Evolutionary conservation across 257 asterid genomes (phyloP), one percentile per base, ranked within the genome.

Genomic region (Salvia hispanica): DNA sequence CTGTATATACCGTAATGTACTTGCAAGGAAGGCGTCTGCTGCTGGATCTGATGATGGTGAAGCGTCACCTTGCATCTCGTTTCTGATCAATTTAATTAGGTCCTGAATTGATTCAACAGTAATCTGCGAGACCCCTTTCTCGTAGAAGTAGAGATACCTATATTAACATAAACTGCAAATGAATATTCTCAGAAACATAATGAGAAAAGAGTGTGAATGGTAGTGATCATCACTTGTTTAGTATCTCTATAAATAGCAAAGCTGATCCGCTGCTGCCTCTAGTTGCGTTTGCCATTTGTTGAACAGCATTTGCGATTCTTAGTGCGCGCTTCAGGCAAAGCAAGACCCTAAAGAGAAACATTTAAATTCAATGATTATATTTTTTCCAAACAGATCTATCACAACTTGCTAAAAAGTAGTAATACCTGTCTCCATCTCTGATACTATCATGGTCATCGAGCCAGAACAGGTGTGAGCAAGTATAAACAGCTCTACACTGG

Each of bases 391-490:
- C 7, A 51, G 64, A 51, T 48, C 44, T 60, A 25, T 45, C 57
- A 58, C n/a, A 43, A 56, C 66, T 48, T 37, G 62, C 51, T 42
- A 46, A 9, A 42, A 14, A 43, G 63, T 81, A 5, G n/a, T 71
- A 25, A 25, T 25, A 94, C 99, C 99, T 91, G 76, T 94, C 99
- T 63, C 96, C 99, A 57, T 91, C 99, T 78, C 81, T 83, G 81
- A 91, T 81, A 60, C 58, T 80, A 51, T 94, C 97, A 21, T 94
- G 95, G 62, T 94, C 96, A 56, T 94, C 97, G 55, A 83, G 88
- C 99, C 97, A 94, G 80, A 94, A 94, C 74, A 94, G 93, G 75
- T 94, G 99, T 12, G 99, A 81, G 80, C 99, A 94, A 68, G 97
- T 95, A 79, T 94, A 91, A 56, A 94, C 97, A 66, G 99, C 99